Evolutionary conservation across 768 basidiomycete species (phyloP), one percentile per base, ranked within the genome.

Genomic region (Lactarius hengduanensis): DNA sequence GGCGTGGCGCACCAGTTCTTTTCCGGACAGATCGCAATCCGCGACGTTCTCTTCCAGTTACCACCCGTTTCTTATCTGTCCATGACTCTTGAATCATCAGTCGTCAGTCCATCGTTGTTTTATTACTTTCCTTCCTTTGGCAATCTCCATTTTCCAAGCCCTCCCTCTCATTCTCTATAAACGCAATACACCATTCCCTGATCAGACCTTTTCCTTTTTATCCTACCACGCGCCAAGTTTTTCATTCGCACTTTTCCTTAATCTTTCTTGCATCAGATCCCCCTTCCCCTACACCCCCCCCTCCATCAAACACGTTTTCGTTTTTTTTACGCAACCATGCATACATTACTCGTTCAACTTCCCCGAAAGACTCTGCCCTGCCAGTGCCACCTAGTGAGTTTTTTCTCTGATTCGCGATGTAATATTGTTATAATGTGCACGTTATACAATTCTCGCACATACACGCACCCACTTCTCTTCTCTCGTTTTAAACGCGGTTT

Each of bases 401-500:
- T 53, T 11, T 50, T 13, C 32, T 30, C 30, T 30, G 30, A 30
- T 30, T 30, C 50, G 13, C 26, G 22, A 53, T 53, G 50, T 53
- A 53, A 26, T 53, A 53, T 53, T 53, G 50, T 53, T 28, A 53
- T 53, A 53, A 53, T 53, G 50, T 53, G 50, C 50, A 53, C 22
- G 50, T 53, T 53, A 26, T 53, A 53, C 26, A 26, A n/a, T 20
- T n/a, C 26, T 26, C 11, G 11, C 50, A 13, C 50, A 53, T 11
- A 47, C 22, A 13, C 22, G 26, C 22, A 10, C 50, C 15, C 15
- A 13, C 50, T 53, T 15, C 13, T 15, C 22, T 26, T 26, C 10
- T 50, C 50, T 26, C 16, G 8, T 41, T 7, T 7, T 18, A 15
- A 41, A 15, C 15, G 0, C 38, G 15, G 15, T 15, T 40, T 40